A percentile compares a stretch with the other conserved stretches of the same genome.
Conservation (phyloP, 2,329 filamentous ascomycete species). For the Didymella arachidicola region DNA sequence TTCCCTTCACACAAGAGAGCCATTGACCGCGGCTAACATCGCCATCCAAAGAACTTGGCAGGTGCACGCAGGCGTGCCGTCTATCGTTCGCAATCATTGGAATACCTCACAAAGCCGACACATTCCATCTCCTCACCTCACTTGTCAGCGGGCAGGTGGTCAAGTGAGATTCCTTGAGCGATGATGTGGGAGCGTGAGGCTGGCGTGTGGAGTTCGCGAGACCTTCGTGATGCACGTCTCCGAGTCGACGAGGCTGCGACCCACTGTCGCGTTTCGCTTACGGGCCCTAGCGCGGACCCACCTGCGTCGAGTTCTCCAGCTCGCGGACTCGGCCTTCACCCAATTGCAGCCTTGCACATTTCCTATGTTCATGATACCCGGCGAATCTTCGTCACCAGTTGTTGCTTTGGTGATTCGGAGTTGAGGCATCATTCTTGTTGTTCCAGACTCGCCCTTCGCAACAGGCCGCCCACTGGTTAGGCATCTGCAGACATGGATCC, state of each 20-base stretch:
- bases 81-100: neutral
- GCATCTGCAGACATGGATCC: constrained; percentile 63
- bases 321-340: constrained; percentile 13
- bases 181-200: constrained; percentile 3
- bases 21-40: constrained; percentile 8
- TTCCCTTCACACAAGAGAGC: constrained; percentile 15
- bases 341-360: constrained; percentile 16
- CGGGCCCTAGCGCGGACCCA: constrained; percentile 15
- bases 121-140: neutral
- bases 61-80: neutral
- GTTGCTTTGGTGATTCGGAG: constrained; percentile 9
- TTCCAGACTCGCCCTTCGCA: neutral
- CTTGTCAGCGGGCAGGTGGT: neutral
- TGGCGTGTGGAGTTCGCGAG: constrained; percentile 20
- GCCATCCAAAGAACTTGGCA: constrained; percentile 1
- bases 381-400: constrained; percentile 10
- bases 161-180: neutral
- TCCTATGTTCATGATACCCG: constrained; percentile 36
- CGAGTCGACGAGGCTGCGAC: constrained; percentile 19
- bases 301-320: constrained; percentile 26
- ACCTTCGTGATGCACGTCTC: constrained; percentile 22
- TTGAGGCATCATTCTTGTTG: neutral
- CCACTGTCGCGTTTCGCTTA: constrained; percentile 21
- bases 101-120: neutral
- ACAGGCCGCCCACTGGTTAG: constrained; percentile 6